phyloP scores from a whole-genome alignment of 1,284 basidiomycete genomes.

The Moesziomyces parantarcticus region DNA sequence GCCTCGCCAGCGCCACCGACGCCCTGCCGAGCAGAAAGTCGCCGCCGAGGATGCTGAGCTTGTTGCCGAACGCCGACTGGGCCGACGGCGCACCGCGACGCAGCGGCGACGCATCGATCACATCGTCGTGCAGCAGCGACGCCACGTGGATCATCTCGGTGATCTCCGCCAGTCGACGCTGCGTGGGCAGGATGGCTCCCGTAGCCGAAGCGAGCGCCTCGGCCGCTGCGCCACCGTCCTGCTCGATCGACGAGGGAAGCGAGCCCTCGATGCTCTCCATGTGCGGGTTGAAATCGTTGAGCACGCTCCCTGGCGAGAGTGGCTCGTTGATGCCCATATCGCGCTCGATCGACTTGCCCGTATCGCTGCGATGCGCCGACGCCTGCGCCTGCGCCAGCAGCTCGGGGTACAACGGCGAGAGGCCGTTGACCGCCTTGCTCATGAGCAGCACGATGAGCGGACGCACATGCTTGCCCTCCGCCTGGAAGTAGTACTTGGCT shows the following conservation, averaged over 20 bases:
- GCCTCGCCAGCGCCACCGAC: conserved; percentile 86
- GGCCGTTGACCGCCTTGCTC: conserved; percentile 89
- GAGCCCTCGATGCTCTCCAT: conserved; percentile 48
- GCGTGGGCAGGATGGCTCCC: conserved; percentile 77
- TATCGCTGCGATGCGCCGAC: conserved; percentile 60
- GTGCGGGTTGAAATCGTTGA: conserved; percentile 84
- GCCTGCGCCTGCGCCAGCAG: conserved; percentile 67
- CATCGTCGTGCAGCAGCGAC: conserved; percentile 93
- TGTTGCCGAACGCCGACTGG: conserved; percentile 92
- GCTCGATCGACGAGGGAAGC: conserved; percentile 1
- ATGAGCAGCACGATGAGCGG: conserved; percentile 91
- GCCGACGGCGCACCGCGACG: conserved; percentile 85
- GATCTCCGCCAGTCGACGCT: conserved; percentile 91
- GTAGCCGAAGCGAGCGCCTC: conserved; percentile 20
- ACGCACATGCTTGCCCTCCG: conserved; percentile 80
- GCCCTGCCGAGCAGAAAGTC: conserved; percentile 95
- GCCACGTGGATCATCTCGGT: conserved; percentile 99
- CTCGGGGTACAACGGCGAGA: conserved; percentile 70
- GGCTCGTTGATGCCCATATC: conserved; percentile 74
- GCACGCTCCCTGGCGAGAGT: conserved; percentile 77
- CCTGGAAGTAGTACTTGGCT: conserved; percentile 90
- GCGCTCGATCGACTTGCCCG: conserved; percentile 53
- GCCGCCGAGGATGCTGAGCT: conserved; percentile 90
- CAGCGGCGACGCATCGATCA: conserved; percentile 85
- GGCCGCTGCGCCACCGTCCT: conserved; percentile 10